These are phyloP conservation scores for Fagopyrum homotropicum DNA, from an alignment of 148 eudicot species.

Conservation along the genomic window DNA sequence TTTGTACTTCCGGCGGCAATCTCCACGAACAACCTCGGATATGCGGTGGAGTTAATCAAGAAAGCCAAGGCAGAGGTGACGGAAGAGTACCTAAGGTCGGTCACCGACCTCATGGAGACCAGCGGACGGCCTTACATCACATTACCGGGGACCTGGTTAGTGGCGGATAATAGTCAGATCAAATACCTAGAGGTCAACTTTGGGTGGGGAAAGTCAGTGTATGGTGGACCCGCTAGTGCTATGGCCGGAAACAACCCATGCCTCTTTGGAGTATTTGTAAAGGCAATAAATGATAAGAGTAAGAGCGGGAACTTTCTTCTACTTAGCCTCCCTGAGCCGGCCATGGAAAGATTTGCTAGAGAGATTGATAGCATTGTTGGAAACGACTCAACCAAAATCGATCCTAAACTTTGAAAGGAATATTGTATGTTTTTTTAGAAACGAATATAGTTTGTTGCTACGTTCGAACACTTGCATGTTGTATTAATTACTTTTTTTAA, in stretches of 20 bases:
- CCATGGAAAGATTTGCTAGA: too few species aligned
- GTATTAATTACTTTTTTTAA: too few species aligned
- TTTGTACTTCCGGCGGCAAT: neutral
- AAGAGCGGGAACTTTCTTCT: neutral
- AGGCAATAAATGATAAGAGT: neutral
- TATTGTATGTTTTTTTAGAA: too few species aligned
- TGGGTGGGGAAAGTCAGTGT: constrained; percentile 24
- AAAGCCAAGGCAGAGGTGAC: constrained; percentile 15
- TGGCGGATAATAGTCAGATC: constrained; percentile 2
- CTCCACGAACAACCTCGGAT: constrained; percentile 12
- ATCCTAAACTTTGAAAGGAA: too few species aligned
- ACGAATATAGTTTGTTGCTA: too few species aligned
- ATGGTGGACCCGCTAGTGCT: constrained; percentile 14
- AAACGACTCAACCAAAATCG: neutral
- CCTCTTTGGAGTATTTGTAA: neutral
- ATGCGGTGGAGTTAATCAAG: constrained; percentile 21
- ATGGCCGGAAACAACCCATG: neutral
- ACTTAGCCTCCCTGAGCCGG: neutral
- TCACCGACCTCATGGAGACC: constrained; percentile 14
- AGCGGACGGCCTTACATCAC: neutral
- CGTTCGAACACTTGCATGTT: too few species aligned
- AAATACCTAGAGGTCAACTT: constrained; percentile 16
- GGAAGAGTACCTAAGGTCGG: constrained; percentile 19
- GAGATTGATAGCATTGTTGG: too few species aligned
- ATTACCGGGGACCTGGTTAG: constrained; percentile 1